Percentiles rank a stretch among this genome's conserved stretches.
phyloP scores from a whole-genome alignment of 2,329 filamentous ascomycete species.

The Fusarium gaditjirri region DNA sequence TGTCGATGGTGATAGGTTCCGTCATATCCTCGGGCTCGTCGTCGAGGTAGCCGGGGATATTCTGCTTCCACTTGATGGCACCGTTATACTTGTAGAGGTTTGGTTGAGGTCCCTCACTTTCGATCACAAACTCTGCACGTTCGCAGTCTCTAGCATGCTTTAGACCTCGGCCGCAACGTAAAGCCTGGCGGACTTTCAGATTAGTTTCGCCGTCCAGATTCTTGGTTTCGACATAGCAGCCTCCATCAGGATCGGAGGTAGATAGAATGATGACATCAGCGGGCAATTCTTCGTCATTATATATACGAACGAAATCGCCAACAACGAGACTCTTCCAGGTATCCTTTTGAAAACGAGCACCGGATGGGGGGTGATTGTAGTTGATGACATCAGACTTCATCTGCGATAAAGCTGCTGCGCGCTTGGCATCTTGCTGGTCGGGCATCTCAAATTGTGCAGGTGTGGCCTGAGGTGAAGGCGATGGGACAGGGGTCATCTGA shows the following conservation, averaged over 20 bases:
- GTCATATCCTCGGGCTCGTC: conserved; percentile 79
- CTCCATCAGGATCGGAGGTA: conserved; percentile 92
- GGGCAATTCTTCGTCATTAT: conserved; percentile 95
- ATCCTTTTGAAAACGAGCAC: conserved; percentile 90
- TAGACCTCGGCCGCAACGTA: conserved; percentile 84
- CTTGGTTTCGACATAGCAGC: conserved; percentile 98
- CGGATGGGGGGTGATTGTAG: conserved; percentile 69
- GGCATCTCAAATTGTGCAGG: conserved; percentile 53
- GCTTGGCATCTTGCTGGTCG: conserved; percentile 49
- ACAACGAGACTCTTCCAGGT: conserved; percentile 96
- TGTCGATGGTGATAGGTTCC: conserved; percentile 94
- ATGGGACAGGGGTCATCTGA: conserved; percentile 95
- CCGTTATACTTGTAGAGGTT: conserved; percentile 97
- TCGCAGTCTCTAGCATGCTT: conserved; percentile 95
- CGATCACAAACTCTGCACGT: conserved; percentile 83
- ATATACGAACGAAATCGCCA: conserved; percentile 94
- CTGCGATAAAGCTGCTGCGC: conserved; percentile 53
- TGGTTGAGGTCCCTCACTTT: conserved; percentile 90
- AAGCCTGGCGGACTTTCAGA: conserved; percentile 90
- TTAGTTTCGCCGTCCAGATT: conserved; percentile 98
- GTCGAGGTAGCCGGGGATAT: conserved; percentile 70
- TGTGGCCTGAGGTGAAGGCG: conserved; percentile 68
- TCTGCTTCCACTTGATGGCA: conserved; percentile 87
- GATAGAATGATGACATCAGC: conserved; percentile 93
- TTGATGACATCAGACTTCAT: conserved; percentile 76